Conservation (phyloP, 2,329 filamentous ascomycete genomes). For the Diaporthe aspalathi region DNA sequence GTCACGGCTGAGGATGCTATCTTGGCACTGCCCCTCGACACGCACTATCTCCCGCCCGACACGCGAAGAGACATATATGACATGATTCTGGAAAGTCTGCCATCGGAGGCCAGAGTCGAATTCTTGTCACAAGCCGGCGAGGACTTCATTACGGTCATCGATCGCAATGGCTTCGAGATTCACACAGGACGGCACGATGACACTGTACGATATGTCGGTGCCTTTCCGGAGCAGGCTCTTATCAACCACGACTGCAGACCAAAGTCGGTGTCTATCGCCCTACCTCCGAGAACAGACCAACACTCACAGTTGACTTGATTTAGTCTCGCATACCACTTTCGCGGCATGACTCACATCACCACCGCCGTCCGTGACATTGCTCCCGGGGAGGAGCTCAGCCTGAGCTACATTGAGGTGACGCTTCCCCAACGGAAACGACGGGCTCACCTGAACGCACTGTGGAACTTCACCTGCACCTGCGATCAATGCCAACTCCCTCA, state of each 20-base stretch:
- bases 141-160: not conserved
- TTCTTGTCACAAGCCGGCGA: not conserved
- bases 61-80: not conserved
- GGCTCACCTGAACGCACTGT: not conserved
- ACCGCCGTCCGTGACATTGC: slow-evolving; percentile 52
- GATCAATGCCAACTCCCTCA: not conserved
- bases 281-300: slow-evolving; percentile 29
- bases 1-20: slow-evolving; percentile 3
- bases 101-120: not conserved
- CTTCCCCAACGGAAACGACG: not conserved
- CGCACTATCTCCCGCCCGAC: not conserved
- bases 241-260: slow-evolving; percentile 57
- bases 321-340: slow-evolving; percentile 15
- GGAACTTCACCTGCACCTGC: slow-evolving; percentile 13
- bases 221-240: slow-evolving; percentile 41
- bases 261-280: slow-evolving; percentile 54
- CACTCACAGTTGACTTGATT: not conserved
- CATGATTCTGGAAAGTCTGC: not conserved
- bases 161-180: slow-evolving; percentile 13
- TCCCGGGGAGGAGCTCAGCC: slow-evolving; percentile 55
- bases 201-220: not conserved
- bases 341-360: slow-evolving; percentile 51
- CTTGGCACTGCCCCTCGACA: not conserved
- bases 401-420: slow-evolving; percentile 51
- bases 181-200: not conserved